These are phyloP conservation scores for Sisymbrium irio DNA, from an alignment of 345 rosid genomes.

Conservation along the genomic window DNA sequence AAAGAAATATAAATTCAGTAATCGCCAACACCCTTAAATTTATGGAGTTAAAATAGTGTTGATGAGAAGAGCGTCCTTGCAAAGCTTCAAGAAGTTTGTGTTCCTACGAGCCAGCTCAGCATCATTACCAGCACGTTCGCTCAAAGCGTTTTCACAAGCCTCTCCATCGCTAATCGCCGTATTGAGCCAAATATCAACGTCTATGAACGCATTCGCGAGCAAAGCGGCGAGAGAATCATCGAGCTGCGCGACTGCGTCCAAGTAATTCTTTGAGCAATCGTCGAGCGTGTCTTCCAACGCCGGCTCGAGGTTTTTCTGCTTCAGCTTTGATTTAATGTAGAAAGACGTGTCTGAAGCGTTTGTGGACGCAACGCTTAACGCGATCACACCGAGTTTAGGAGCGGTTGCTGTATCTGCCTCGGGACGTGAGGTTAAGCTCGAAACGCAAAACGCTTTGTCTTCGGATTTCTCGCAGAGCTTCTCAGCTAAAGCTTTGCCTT, in stretches of 20 bases:
- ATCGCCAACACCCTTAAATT: neutral
- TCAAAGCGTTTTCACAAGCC: constrained; percentile 42
- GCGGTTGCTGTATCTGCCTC: constrained; percentile 42
- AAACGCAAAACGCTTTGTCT: constrained; percentile 46
- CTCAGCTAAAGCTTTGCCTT: constrained; percentile 32
- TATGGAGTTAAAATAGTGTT: constrained; percentile 40
- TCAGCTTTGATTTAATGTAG: constrained; percentile 36
- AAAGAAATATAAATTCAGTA: neutral
- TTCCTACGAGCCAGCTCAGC: constrained; percentile 37
- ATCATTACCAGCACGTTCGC: constrained; percentile 15
- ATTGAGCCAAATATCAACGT: constrained; percentile 44
- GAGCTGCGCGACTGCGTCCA: constrained; percentile 57
- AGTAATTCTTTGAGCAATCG: constrained; percentile 55
- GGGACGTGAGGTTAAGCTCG: constrained; percentile 43
- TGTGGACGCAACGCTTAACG: constrained; percentile 43
- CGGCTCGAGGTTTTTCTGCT: constrained; percentile 38
- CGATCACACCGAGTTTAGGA: constrained; percentile 45
- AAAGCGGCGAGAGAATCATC: constrained; percentile 57
- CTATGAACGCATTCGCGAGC: constrained; percentile 34
- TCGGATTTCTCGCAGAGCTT: constrained; percentile 41
- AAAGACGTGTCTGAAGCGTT: constrained; percentile 45
- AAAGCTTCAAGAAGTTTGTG: constrained; percentile 40
- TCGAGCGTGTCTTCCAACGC: constrained; percentile 48
- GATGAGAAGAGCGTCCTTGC: constrained; percentile 44
- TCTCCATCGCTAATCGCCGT: constrained; percentile 45